Conservation (phyloP, 2,329 filamentous ascomycete genomes). For the Fusarium sulawesiense region DNA sequence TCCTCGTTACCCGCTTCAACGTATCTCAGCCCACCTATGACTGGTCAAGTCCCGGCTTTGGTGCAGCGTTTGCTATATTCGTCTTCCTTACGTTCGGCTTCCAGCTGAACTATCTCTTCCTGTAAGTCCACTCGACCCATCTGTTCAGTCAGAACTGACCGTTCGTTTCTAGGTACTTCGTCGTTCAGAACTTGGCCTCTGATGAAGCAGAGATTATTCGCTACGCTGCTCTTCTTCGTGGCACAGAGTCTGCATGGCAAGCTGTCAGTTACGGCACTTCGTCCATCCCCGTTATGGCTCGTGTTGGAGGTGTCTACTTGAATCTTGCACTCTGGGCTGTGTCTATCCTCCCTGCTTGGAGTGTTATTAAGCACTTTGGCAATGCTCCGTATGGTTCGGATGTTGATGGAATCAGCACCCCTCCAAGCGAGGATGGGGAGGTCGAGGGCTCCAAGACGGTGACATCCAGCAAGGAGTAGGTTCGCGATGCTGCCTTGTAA, state of each 20-base stretch:
- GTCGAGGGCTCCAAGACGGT: neutral
- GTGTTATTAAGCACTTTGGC: conserved; percentile 65
- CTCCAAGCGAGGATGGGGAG: neutral
- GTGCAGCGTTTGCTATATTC: conserved; percentile 73
- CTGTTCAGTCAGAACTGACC: neutral
- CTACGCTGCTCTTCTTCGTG: conserved; percentile 74
- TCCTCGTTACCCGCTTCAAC: conserved; percentile 71
- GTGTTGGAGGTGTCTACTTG: conserved; percentile 74
- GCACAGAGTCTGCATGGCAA: conserved; percentile 78
- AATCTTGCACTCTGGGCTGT: conserved; percentile 77
- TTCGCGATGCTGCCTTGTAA: neutral
- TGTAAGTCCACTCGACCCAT: conserved; percentile 56
- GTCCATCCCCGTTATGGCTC: conserved; percentile 70
- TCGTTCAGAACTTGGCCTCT: conserved; percentile 73
- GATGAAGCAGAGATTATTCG: conserved; percentile 73
- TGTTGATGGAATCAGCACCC: neutral
- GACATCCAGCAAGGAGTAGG: neutral
- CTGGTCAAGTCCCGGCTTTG: conserved; percentile 73
- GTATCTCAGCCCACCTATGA: conserved; percentile 70
- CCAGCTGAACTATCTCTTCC: conserved; percentile 78
- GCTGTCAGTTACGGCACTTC: conserved; percentile 77
- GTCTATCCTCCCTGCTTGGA: conserved; percentile 73
- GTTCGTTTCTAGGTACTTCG: conserved; percentile 67
- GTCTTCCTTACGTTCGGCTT: conserved; percentile 75
- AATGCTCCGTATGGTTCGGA: neutral